Conservation (phyloP, 2,329 filamentous ascomycete species). For the Berkeleyomyces rouxiae region DNA sequence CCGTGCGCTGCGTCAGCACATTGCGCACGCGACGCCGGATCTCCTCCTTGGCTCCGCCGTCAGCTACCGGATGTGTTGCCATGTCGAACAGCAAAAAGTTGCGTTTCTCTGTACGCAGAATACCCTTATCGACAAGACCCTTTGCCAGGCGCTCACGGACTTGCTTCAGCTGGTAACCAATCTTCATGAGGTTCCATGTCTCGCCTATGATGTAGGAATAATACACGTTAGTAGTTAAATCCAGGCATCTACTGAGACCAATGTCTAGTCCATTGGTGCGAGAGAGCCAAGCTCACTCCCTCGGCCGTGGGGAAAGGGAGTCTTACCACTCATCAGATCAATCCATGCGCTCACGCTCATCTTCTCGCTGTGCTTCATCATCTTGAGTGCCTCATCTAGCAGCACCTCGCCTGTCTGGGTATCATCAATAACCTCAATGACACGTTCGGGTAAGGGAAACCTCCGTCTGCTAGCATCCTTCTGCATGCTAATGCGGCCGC, state of each 20-base stretch:
- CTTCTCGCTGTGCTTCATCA: constrained; percentile 99
- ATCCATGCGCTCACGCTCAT: constrained; percentile 99
- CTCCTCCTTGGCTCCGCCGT: constrained; percentile 94
- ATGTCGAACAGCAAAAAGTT: constrained; percentile 99
- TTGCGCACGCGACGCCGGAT: constrained; percentile 84
- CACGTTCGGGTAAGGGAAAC: constrained; percentile 79
- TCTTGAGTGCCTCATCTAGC: constrained; percentile 93
- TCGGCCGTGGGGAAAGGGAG: constrained; percentile 4
- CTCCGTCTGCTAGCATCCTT: constrained; percentile 84
- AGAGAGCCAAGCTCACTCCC: too few relatives aligned
- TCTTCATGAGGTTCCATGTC: constrained; percentile 99
- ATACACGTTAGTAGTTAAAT: neutral
- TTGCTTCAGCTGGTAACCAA: constrained; percentile 98
- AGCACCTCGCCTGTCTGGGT: constrained; percentile 92
- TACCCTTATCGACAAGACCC: constrained; percentile 95
- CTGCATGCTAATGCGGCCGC: constrained; percentile 95
- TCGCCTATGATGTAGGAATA: constrained; percentile 45
- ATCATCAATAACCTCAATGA: constrained; percentile 95
- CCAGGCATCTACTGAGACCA: neutral
- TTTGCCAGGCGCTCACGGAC: constrained; percentile 94
- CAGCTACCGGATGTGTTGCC: constrained; percentile 94
- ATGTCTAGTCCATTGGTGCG: too few relatives aligned
- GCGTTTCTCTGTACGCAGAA: constrained; percentile 94
- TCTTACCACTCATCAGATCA: constrained; percentile 89
- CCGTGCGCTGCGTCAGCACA: constrained; percentile 81